Percentiles rank a stretch among this genome's conserved stretches.
phyloP scores from a whole-genome alignment of 768 basidiomycete genomes.

The Chalciporus pseudorubinellus region DNA sequence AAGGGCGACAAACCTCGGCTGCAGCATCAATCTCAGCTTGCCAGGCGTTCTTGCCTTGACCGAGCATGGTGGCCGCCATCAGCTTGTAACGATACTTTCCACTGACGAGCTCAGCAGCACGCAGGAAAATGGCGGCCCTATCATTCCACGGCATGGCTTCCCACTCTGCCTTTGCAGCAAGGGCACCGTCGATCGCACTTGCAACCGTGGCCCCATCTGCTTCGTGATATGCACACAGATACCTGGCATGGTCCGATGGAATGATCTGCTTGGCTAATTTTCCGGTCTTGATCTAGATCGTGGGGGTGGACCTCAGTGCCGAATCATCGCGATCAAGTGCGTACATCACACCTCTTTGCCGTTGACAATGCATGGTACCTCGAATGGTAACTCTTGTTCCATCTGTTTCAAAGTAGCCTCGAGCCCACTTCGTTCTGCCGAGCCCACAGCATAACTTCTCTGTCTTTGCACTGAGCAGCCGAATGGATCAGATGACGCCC shows the following conservation, averaged over 20 bases:
- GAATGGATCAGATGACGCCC: not conserved
- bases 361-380: constrained; percentile 91
- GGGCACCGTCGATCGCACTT: constrained; percentile 81
- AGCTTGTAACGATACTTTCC: constrained; percentile 96
- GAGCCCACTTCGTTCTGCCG: constrained; percentile 71
- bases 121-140: constrained; percentile 96
- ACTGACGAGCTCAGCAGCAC: constrained; percentile 93
- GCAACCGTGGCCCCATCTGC: constrained; percentile 75
- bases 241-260: constrained; percentile 80
- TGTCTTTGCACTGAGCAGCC: constrained; percentile 28
- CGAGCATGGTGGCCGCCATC: constrained; percentile 95
- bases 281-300: constrained; percentile 71
- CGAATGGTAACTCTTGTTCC: constrained; percentile 81
- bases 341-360: constrained; percentile 67
- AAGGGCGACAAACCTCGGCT: constrained; percentile 68
- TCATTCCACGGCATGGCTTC: constrained; percentile 96
- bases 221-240: constrained; percentile 86
- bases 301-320: not conserved
- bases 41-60: constrained; percentile 99
- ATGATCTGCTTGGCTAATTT: constrained; percentile 75
- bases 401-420: constrained; percentile 74
- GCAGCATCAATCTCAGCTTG: constrained; percentile 99
- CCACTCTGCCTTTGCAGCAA: constrained; percentile 86
- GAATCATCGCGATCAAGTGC: not conserved
- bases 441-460: constrained; percentile 77